These are phyloP conservation scores for Diplodia mutila DNA, from an alignment of 2,329 filamentous ascomycete genomes.

Conservation along the genomic window DNA sequence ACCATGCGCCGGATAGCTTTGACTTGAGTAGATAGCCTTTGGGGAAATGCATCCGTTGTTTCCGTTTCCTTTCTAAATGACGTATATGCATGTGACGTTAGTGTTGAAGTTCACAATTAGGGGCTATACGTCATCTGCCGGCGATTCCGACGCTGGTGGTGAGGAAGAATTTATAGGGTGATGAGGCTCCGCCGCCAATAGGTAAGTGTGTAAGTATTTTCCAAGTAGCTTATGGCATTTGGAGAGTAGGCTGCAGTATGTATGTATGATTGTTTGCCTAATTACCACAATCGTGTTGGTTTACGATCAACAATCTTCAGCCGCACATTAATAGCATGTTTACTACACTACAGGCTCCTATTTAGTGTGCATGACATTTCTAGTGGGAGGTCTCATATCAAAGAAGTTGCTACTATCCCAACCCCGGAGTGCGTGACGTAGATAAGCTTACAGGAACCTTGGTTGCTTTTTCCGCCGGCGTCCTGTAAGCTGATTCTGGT, in stretches of 20 bases:
- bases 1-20: background rate
- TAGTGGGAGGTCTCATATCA: too few species aligned
- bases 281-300: background rate
- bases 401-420: too few species aligned
- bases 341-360: too few species aligned
- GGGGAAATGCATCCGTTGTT: conserved; percentile 25
- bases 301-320: background rate
- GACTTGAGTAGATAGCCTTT: conserved; percentile 23
- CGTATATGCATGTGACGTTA: background rate
- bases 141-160: background rate
- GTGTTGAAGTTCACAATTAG: background rate
- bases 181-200: background rate
- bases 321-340: too few species aligned
- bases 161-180: background rate
- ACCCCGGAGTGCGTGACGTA: background rate
- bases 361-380: too few species aligned
- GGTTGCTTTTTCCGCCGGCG: background rate
- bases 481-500: background rate
- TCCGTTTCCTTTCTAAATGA: conserved; percentile 5
- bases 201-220: background rate
- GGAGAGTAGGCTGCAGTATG: too few species aligned
- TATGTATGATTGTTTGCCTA: background rate
- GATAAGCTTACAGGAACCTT: background rate
- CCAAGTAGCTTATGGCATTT: background rate
- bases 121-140: conserved; percentile 1